Conservation (phyloP, 2,329 filamentous ascomycete genomes). For the Aureobasidium sp. region DNA sequence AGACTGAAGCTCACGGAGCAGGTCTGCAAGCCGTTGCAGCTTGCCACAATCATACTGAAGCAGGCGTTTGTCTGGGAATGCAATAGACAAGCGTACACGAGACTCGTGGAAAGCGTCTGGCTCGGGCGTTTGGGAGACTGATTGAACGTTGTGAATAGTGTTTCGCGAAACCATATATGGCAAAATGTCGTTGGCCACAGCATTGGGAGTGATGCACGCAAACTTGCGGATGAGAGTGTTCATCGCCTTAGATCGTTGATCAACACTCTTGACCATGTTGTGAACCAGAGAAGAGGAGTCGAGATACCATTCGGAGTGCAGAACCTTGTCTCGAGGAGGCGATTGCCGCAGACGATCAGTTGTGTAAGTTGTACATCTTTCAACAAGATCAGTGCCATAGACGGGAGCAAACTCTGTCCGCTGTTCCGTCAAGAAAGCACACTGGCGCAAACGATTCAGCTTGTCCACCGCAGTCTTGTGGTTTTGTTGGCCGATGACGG, state of each 20-base stretch:
- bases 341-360: constrained; percentile 51
- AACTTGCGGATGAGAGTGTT: constrained; percentile 77
- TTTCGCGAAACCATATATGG: constrained; percentile 40
- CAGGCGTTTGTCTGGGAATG: constrained; percentile 93
- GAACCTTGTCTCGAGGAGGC: constrained; percentile 44
- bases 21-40: constrained; percentile 76
- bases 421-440: constrained; percentile 70
- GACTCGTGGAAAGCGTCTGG: constrained; percentile 87
- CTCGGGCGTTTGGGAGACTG: neutral
- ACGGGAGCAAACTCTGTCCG: constrained; percentile 73
- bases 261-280: constrained; percentile 64
- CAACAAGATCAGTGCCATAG: constrained; percentile 72
- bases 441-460: constrained; percentile 72
- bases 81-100: constrained; percentile 85
- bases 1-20: constrained; percentile 78
- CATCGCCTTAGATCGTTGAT: constrained; percentile 62
- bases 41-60: constrained; percentile 97
- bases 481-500: constrained; percentile 65
- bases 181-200: constrained; percentile 70
- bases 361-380: constrained; percentile 58
- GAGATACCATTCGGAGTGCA: constrained; percentile 66
- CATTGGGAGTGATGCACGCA: constrained; percentile 83
- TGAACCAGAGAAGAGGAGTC: constrained; percentile 57
- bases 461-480: constrained; percentile 59
- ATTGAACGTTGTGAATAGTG: constrained; percentile 44